Evolutionary conservation across 2,329 filamentous ascomycete species (phyloP), one percentile per base, ranked within the genome.

Genomic region (Acephala macrosclerotiorum): DNA sequence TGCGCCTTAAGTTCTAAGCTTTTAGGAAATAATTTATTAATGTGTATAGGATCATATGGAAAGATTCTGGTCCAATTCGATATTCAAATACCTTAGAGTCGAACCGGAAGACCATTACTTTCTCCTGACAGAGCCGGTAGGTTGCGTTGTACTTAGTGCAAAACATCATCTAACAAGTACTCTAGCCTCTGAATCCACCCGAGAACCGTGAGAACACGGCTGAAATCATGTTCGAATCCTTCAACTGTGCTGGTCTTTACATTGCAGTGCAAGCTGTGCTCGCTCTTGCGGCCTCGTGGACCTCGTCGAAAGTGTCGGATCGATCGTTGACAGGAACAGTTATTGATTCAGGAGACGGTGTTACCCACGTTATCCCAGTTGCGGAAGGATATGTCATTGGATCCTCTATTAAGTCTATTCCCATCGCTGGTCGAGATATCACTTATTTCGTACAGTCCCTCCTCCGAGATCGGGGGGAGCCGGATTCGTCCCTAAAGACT

Each of bases 211-310:
- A 99, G 81, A 97, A 97, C 79, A 98, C 96, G 29, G 96, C 96
- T 79, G 96, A 99, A 80, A 99, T 99, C 81, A 97, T 99, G 89
- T 99, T 99, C 83, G 96, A 99, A 79, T 98, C 96, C 3, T 99
- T 99, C 86, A 99, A 99, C 83, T 98, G 96, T 80, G 95, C 96
- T 65, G 96, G 96, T 81, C 90, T 99, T 71, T 99, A 99, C 81
- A 99, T 99, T 78, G 96, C 96, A 56, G 96, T 99, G 16, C 96
- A 99, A 82, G 96, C 96, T 36, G 96, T 99, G 25, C 90, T 99
- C 63, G 96, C 96, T 18, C 88, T 99, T 55, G 96, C 96, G 53
- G 96, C 96, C 22, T 98, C 96, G 9, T 99, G 96, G 96, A 99
- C 96, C 33, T 97, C 94, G 58, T 97, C 94, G 61, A 99, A 98